Evolutionary conservation across 1,284 basidiomycete genomes (phyloP), one percentile per base, ranked within the genome.

Genomic region (Vanrija humicola): DNA sequence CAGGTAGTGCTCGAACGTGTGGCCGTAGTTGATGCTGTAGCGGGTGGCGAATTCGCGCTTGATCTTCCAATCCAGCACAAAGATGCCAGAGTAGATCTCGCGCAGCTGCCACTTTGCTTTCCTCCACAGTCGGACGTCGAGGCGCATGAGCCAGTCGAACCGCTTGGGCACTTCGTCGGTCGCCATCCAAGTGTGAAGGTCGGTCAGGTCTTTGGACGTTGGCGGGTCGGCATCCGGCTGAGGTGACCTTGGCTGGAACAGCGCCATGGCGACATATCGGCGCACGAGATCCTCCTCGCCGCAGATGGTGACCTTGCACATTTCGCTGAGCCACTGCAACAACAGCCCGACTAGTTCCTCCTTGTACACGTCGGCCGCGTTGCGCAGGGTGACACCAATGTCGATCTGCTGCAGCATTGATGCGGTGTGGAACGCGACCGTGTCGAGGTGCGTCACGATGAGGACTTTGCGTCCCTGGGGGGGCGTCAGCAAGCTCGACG

Each of bases 1-100:
- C 9, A 97, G 84, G 75, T 93, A 96, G 5, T 89, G 84, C 66
- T 95, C 90, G 64, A 93, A 87, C 48, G 96, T 81, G n/a, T 85
- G 83, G 56, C 86, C 86, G 73, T 95, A 97, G 28, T 91, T 86
- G 52, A 82, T 82, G 0, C 89, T 86, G 70, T 92, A 94, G 59
- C 88, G 88, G 3, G 86, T 84, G 7, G 89, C 91, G 5, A 75
- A 50, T 38, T 65, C 62, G 43, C 67, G 64, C 40, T 66, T 63
- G 48, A 67, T 63, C 18, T 70, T 59, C 48, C 60, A 58, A 28
- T 64, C 66, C 18, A 69, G 54, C 42, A 50, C 58, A 47, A 58
- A 71, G 29, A 64, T 60, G 48, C 43, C 58, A 34, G 62, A 64
- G 48, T 72, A 73, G 34, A 75, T 70, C 48, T 69, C 65, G n/a